Percentiles rank a stretch among this genome's conserved stretches.
Conservation (phyloP, 768 basidiomycete genomes). For the Boletus sensibilis region DNA sequence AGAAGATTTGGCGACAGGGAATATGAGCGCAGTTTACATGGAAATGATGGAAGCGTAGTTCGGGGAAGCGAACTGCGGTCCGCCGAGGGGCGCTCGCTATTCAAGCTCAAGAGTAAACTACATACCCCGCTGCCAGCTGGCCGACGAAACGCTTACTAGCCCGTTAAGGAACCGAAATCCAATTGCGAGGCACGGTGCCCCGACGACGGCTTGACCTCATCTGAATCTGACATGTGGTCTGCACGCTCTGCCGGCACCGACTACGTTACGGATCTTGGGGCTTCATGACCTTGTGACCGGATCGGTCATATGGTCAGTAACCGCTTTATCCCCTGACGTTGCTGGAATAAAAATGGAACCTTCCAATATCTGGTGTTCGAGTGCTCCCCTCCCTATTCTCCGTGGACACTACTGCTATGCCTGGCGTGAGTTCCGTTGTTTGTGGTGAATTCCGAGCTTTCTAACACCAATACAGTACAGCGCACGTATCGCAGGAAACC, state of each 20-base stretch:
- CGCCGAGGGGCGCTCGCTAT: not conserved
- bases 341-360: constrained; percentile 13
- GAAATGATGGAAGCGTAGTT: not conserved
- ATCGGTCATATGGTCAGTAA: constrained; percentile 7
- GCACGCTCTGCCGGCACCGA: not conserved
- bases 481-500: constrained; percentile 55
- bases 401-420: constrained; percentile 18
- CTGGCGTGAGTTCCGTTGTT: constrained; percentile 19
- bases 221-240: not conserved
- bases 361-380: not conserved
- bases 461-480: constrained; percentile 42
- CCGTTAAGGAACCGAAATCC: not conserved
- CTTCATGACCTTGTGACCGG: constrained; percentile 1
- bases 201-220: not conserved
- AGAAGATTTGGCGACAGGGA: no score
- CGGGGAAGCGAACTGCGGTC: not conserved
- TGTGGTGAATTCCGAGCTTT: not conserved
- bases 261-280: not conserved
- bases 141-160: not conserved
- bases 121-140: no score
- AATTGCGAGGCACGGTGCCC: not conserved
- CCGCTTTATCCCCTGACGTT: not conserved
- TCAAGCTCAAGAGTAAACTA: not conserved
- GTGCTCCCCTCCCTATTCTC: not conserved
- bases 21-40: not conserved